These are phyloP conservation scores for Fusarium cyanostomum DNA, from an alignment of 2,329 filamentous ascomycete species.

Conservation along the genomic window DNA sequence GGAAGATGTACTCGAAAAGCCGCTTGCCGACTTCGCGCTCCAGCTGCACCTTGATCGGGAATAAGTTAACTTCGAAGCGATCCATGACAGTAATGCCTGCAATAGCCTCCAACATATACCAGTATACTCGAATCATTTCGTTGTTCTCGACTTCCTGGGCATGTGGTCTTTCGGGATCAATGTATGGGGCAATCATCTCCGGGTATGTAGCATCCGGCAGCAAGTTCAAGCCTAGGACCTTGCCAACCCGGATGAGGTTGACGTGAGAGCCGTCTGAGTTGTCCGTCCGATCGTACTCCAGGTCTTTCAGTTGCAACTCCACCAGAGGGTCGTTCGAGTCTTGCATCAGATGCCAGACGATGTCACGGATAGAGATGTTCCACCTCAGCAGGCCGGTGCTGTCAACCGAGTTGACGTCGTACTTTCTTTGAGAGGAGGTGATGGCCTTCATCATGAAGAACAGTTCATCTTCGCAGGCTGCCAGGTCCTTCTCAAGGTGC, in stretches of 20 bases:
- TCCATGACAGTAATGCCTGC: conserved; percentile 97
- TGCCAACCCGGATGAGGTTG: conserved; percentile 89
- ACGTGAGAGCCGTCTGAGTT: conserved; percentile 97
- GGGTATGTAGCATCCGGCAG: conserved; percentile 92
- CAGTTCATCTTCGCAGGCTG: conserved; percentile 91
- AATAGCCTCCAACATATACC: conserved; percentile 98
- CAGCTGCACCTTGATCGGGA: conserved; percentile 92
- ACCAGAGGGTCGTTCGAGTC: conserved; percentile 88
- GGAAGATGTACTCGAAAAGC: conserved; percentile 97
- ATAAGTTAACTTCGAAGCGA: conserved; percentile 92
- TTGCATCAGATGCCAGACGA: conserved; percentile 95
- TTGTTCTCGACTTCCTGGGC: conserved; percentile 58
- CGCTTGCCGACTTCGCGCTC: conserved; percentile 93
- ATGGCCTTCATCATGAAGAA: conserved; percentile 99
- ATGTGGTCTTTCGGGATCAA: conserved; percentile 70
- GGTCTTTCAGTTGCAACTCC: conserved; percentile 90
- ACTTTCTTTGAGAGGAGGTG: conserved; percentile 91
- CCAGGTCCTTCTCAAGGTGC: conserved; percentile 87
- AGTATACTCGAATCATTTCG: conserved; percentile 93
- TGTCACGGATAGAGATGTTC: conserved; percentile 93
- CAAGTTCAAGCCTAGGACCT: conserved; percentile 88
- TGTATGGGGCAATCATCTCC: conserved; percentile 92
- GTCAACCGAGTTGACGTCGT: conserved; percentile 71
- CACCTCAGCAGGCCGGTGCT: conserved; percentile 85
- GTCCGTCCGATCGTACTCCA: conserved; percentile 93